Evolutionary conservation across 495 filamentous ascomycete genomes (phyloP).

Genomic region (Penicillium coprophilum): DNA sequence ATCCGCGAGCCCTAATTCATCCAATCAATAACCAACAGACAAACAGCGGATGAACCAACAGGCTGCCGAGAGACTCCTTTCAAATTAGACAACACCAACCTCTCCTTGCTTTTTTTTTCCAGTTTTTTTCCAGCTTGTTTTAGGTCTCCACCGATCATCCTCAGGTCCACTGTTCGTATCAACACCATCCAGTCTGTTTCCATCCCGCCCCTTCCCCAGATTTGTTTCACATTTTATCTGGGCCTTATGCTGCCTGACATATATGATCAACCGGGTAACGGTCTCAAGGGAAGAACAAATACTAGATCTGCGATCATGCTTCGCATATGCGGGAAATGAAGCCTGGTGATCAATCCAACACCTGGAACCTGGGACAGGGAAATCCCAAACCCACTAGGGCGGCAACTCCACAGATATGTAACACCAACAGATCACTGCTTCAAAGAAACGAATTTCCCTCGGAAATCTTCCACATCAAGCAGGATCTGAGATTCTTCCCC

Average conservation of each 20-base stretch:
- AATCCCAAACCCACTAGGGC: not conserved
- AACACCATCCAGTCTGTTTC: not conserved
- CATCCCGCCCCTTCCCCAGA: conserved; percentile 15
- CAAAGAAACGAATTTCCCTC: not conserved
- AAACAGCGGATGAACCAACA: conserved; percentile 1
- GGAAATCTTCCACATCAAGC: not conserved
- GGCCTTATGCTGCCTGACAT: not conserved
- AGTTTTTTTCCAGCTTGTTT: not conserved
- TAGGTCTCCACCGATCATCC: conserved; percentile 1
- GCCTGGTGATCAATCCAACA: not conserved
- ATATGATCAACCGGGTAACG: not conserved
- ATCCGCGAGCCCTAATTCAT: conserved; percentile 7
- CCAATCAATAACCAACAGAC: conserved; percentile 6
- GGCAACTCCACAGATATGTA: not conserved
- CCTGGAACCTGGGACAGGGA: not conserved
- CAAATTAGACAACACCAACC: conserved; percentile 11
- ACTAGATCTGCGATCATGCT: conserved; percentile 1
- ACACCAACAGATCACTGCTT: conserved; percentile 4
- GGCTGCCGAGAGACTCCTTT: conserved; percentile 6
- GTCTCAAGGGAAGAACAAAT: not conserved
- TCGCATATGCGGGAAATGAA: conserved; percentile 18
- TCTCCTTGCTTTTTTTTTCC: conserved; percentile 6
- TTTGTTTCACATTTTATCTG: conserved; percentile 7
- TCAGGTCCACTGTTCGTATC: conserved; percentile 1
- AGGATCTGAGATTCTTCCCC: not conserved